Evolutionary conservation across 73 alveolate species (phyloP).

Genomic region (Paramecium biaurelia): DNA sequence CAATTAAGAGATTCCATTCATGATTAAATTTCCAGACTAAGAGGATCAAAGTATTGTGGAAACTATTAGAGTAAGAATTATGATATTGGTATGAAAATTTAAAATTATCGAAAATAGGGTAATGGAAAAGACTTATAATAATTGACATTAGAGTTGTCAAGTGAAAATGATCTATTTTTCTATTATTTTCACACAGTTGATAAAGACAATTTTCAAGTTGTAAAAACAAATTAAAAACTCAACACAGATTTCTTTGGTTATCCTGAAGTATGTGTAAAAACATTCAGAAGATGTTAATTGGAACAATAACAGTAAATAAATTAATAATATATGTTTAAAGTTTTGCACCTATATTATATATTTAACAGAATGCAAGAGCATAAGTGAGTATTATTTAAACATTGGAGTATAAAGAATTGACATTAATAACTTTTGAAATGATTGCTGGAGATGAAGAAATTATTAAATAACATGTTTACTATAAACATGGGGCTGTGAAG

Average conservation of each 20-base stretch:
- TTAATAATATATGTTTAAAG: background rate
- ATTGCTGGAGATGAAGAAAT: conserved; percentile 46
- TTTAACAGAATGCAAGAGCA: background rate
- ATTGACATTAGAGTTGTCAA: background rate
- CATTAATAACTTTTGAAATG: conserved; percentile 10
- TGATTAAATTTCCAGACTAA: background rate
- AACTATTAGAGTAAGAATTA: conserved; percentile 4
- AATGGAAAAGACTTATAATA: background rate
- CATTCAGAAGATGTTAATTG: conserved; percentile 19
- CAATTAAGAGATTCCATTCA: background rate
- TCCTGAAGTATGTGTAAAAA: conserved; percentile 35
- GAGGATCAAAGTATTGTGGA: background rate
- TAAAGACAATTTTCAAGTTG: conserved; percentile 10
- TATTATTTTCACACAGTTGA: conserved; percentile 40
- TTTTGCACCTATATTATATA: background rate
- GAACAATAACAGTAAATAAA: conserved; percentile 24
- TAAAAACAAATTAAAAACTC: background rate
- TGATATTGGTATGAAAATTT: background rate
- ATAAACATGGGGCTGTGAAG: conserved; percentile 16
- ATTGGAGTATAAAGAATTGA: conserved; percentile 9
- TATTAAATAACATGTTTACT: background rate
- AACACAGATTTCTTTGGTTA: background rate
- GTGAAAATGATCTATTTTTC: conserved; percentile 23
- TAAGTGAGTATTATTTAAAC: background rate
- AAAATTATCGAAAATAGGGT: background rate